Conservation (phyloP, 2,329 filamentous ascomycete genomes). For the Penicillium sp. region DNA sequence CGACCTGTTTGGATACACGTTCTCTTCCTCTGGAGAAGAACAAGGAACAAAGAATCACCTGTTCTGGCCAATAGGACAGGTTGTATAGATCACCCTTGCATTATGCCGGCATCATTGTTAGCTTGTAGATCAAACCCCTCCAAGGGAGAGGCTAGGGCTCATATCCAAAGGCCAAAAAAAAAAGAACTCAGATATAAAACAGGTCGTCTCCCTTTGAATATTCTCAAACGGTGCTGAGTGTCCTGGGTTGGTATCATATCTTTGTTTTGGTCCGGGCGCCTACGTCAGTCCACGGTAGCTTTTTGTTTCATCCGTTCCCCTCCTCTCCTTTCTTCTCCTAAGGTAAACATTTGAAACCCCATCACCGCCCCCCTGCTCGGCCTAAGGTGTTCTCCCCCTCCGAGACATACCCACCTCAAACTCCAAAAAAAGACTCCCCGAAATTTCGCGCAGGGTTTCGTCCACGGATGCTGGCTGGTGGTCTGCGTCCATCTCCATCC, state of each 20-base stretch:
- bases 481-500: slow-evolving; percentile 26
- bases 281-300: slow-evolving; percentile 26
- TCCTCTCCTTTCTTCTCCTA: slow-evolving; percentile 13
- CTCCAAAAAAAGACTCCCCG: background rate
- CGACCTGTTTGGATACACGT: no score
- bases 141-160: slow-evolving; percentile 7
- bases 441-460: background rate
- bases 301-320: slow-evolving; percentile 21
- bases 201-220: background rate
- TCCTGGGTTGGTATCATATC: background rate
- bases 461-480: slow-evolving; percentile 21
- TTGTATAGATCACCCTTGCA: slow-evolving; percentile 12
- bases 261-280: slow-evolving; percentile 19
- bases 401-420: slow-evolving; percentile 1
- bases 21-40: background rate
- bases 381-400: background rate
- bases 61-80: background rate
- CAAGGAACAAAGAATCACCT: background rate
- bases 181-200: background rate
- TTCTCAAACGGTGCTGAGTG: background rate
- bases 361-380: slow-evolving; percentile 10
- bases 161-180: background rate
- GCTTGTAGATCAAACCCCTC: slow-evolving; percentile 9
- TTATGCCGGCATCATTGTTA: slow-evolving; percentile 1
- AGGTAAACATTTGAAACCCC: slow-evolving; percentile 15